Evolutionary conservation across 2,329 filamentous ascomycete genomes (phyloP).

Genomic region (Botryotinia calthae): DNA sequence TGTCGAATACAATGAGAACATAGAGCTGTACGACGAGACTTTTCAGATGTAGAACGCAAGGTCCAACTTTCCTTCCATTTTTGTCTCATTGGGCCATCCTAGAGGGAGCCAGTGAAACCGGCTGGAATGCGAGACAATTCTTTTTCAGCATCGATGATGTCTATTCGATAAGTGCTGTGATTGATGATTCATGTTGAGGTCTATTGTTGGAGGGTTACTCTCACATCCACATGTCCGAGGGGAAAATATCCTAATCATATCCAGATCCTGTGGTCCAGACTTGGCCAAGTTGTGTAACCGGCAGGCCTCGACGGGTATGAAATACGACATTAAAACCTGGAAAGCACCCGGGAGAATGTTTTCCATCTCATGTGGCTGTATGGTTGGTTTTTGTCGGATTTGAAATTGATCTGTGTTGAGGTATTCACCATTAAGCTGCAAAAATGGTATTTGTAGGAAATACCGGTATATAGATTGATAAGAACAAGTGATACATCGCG

Average conservation of each 20-base stretch:
- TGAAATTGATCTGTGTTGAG: not conserved
- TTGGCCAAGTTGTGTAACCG: not conserved
- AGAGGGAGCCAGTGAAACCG: not conserved
- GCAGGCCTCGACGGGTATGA: not conserved
- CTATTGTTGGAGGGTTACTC: not conserved
- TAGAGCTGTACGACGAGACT: not conserved
- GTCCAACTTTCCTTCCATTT: not conserved
- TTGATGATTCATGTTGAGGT: not conserved
- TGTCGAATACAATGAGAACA: not conserved
- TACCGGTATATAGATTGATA: slow-evolving; percentile 6
- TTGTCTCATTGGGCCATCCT: no score
- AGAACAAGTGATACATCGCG: not conserved
- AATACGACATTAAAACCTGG: not conserved
- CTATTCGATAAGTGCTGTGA: not conserved
- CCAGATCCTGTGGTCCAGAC: not conserved
- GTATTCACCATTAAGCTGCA: not conserved
- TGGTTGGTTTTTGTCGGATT: not conserved
- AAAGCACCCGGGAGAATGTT: not conserved
- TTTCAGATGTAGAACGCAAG: not conserved
- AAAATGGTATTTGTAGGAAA: not conserved
- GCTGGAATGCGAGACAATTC: not conserved
- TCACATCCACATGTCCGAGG: slow-evolving; percentile 8
- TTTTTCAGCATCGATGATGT: not conserved
- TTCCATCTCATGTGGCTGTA: not conserved
- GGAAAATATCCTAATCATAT: not conserved